Percentiles rank a stretch among this genome's conserved stretches.
Conservation (phyloP, 2,329 filamentous ascomycete genomes). For the Arthrobotrys iridis region DNA sequence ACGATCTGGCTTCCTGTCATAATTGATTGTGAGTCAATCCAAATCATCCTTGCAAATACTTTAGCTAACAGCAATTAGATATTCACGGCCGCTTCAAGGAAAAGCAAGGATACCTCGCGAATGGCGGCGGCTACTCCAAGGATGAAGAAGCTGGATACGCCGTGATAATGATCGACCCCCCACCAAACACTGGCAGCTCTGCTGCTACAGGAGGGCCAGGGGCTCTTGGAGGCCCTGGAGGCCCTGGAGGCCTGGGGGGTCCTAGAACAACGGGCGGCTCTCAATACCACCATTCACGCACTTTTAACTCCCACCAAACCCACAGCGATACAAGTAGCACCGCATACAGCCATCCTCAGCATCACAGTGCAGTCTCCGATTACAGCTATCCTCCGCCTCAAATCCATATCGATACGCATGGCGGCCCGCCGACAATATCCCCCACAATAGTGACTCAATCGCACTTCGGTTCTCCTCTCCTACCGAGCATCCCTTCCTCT, state of each 20-base stretch:
- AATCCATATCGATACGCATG: slow-evolving; percentile 39
- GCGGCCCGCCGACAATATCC: slow-evolving; percentile 36
- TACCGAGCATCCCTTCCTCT: slow-evolving; percentile 44
- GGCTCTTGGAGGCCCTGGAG: not conserved
- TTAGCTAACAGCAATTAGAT: slow-evolving; percentile 13
- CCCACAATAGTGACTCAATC: slow-evolving; percentile 37
- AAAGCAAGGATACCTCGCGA: slow-evolving; percentile 9
- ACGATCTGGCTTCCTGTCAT: slow-evolving; percentile 46
- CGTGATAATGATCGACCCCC: not conserved
- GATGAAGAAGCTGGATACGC: slow-evolving; percentile 38
- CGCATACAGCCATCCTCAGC: slow-evolving; percentile 1
- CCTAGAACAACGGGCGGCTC: not conserved
- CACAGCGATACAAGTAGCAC: slow-evolving; percentile 5
- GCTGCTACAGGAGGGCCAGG: not conserved
- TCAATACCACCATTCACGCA: not conserved
- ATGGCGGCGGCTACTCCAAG: slow-evolving; percentile 6
- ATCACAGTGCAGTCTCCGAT: not conserved
- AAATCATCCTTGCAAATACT: too few relatives aligned
- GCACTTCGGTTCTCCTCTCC: slow-evolving; percentile 40
- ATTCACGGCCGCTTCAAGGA: slow-evolving; percentile 37
- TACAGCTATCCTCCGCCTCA: slow-evolving; percentile 34
- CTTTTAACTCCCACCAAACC: not conserved
- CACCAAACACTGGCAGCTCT: not conserved
- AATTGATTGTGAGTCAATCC: slow-evolving; percentile 44
- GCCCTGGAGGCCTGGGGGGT: not conserved